phyloP scores from a whole-genome alignment of 2,329 filamentous ascomycete genomes.

The Colletotrichum sp. region DNA sequence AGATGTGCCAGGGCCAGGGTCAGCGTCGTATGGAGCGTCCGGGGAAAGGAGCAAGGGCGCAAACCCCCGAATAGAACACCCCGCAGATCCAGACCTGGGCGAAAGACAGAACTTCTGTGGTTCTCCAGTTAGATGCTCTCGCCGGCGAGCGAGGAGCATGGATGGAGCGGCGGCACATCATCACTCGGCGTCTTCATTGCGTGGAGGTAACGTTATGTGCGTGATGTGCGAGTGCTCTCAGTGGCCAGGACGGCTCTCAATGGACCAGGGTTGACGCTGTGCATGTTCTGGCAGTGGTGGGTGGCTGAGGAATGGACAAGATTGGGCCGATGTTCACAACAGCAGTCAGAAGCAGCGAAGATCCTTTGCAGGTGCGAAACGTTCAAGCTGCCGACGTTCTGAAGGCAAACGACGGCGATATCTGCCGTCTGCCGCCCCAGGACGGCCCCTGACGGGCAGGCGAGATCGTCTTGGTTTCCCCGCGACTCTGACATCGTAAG shows the following conservation, averaged over 20 bases:
- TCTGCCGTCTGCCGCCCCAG: neutral
- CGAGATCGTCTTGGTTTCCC: neutral
- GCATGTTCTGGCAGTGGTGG: neutral
- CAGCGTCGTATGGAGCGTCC: neutral
- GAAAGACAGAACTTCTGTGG: neutral
- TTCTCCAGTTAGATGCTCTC: neutral
- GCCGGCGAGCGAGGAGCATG: neutral
- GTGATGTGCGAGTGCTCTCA: neutral
- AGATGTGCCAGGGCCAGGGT: neutral
- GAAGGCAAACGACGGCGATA: neutral
- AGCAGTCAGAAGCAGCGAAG: neutral
- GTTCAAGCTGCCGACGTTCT: neutral
- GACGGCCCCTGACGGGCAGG: neutral
- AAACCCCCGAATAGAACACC: neutral
- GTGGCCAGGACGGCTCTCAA: neutral
- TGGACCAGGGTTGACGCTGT: neutral
- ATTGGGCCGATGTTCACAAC: conserved; percentile 3
- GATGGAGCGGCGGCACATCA: neutral
- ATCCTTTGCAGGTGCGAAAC: conserved; percentile 8
- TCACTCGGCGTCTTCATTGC: neutral
- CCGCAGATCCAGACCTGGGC: conserved; percentile 6
- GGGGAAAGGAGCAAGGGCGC: conserved; percentile 4
- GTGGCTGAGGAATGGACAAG: neutral
- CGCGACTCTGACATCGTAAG: neutral
- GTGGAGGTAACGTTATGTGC: conserved; percentile 10